Conservation (phyloP, 2,329 filamentous ascomycete genomes). For the Alternaria sp. region DNA sequence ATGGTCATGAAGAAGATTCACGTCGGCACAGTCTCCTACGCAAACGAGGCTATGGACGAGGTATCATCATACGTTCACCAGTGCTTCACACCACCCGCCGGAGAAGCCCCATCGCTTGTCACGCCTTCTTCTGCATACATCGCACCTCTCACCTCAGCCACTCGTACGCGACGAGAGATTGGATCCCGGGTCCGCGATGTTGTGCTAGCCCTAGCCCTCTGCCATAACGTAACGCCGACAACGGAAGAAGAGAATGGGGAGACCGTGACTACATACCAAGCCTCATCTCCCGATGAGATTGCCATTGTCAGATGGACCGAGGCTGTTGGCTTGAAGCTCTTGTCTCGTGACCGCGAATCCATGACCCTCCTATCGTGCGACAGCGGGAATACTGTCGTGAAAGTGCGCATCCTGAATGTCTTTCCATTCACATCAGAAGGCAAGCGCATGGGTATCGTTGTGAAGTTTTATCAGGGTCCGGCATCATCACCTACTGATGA, state of each 20-base stretch:
- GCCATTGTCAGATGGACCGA: conserved; percentile 97
- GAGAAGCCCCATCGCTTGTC: conserved; percentile 58
- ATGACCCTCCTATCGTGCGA: conserved; percentile 83
- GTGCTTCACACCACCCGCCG: conserved; percentile 66
- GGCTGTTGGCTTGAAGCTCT: conserved; percentile 82
- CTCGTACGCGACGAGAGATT: conserved; percentile 89
- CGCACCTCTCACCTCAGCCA: conserved; percentile 68
- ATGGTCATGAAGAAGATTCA: conserved; percentile 99
- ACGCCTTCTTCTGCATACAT: conserved; percentile 77
- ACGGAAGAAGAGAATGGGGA: conserved; percentile 81
- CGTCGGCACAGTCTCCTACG: conserved; percentile 96
- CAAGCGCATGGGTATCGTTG: conserved; percentile 97
- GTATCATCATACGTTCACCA: conserved; percentile 85
- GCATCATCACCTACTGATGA: conserved; percentile 54
- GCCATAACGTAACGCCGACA: conserved; percentile 96
- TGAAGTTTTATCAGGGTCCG: conserved; percentile 70
- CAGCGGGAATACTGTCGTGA: conserved; percentile 76
- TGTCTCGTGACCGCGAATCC: conserved; percentile 83
- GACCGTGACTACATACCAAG: conserved; percentile 85
- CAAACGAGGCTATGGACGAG: conserved; percentile 98
- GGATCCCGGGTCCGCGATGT: conserved; percentile 91
- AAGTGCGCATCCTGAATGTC: conserved; percentile 86
- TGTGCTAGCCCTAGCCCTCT: conserved; percentile 87
- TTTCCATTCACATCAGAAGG: conserved; percentile 98
- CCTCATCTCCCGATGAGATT: conserved; percentile 96